Percentiles rank a stretch among this genome's conserved stretches.
phyloP scores from a whole-genome alignment of 352 stramenopile genomes.

The Hyaloperonospora brassicae region DNA sequence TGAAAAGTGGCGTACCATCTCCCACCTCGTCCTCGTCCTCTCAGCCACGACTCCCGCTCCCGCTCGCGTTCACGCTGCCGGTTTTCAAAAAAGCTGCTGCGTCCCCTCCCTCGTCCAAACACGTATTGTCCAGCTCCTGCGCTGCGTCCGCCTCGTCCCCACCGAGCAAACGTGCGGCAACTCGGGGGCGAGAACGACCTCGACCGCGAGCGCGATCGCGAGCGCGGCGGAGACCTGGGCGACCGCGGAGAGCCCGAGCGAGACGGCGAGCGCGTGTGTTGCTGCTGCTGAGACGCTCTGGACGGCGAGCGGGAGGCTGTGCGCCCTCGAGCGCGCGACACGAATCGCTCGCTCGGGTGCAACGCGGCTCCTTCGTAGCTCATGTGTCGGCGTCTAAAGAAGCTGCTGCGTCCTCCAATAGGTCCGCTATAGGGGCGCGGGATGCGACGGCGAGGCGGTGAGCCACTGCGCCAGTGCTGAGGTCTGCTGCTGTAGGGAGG shows the following conservation, averaged over 20 bases:
- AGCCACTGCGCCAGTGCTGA: constrained; percentile 15
- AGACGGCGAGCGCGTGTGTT: constrained; percentile 22
- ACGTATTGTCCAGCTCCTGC: constrained; percentile 21
- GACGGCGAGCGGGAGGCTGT: constrained; percentile 53
- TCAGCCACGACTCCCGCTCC: constrained; percentile 28
- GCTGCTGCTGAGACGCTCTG: constrained; percentile 21
- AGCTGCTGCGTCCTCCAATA: constrained; percentile 12
- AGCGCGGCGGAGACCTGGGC: constrained; percentile 32
- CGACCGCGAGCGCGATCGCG: constrained; percentile 42
- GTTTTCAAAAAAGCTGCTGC: constrained; percentile 23
- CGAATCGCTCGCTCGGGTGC: constrained; percentile 30
- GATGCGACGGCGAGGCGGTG: constrained; percentile 20
- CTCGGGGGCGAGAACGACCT: constrained; percentile 54
- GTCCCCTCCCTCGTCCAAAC: constrained; percentile 15
- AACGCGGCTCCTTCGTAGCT: constrained; percentile 13
- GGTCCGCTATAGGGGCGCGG: constrained; percentile 12
- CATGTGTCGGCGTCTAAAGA: constrained; percentile 27
- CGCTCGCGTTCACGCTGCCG: constrained; percentile 29
- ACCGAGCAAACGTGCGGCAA: constrained; percentile 39
- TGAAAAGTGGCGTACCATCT: constrained; percentile 19
- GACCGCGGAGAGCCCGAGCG: constrained; percentile 21
- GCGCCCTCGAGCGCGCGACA: constrained; percentile 33
- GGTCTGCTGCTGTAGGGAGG: constrained; percentile 10
- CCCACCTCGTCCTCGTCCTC: constrained; percentile 18
- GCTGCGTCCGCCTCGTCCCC: constrained; percentile 25